A percentile compares a stretch with the other conserved stretches of the same genome.
phyloP scores from a whole-genome alignment of 2,329 filamentous ascomycete genomes.

The Falciphora oryzae region DNA sequence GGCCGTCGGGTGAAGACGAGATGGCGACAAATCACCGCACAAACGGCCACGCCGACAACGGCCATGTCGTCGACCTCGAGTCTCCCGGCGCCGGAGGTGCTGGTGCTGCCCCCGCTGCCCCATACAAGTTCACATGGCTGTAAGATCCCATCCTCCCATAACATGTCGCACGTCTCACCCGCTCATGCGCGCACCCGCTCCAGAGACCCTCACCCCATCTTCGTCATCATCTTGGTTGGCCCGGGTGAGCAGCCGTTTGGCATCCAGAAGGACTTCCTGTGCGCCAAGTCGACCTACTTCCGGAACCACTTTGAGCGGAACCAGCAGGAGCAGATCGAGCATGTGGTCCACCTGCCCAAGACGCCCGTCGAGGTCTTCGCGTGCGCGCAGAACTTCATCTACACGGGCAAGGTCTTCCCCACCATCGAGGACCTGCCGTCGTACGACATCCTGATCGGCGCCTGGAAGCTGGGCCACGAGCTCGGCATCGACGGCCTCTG shows the following conservation, averaged over 20 bases:
- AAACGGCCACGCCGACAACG: conserved; percentile 2
- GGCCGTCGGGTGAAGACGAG: background rate
- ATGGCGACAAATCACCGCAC: background rate
- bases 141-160: conserved; percentile 14
- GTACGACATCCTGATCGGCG: conserved; percentile 48
- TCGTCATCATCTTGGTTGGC: conserved; percentile 50
- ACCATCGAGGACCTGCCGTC: conserved; percentile 36
- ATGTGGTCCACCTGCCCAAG: conserved; percentile 44
- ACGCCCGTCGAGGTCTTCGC: conserved; percentile 45
- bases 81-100: background rate
- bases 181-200: background rate
- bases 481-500: conserved; percentile 50
- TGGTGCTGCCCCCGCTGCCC: conserved; percentile 4
- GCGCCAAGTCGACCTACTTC: conserved; percentile 44
- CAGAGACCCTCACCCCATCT: conserved; percentile 49
- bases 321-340: conserved; percentile 35
- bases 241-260: conserved; percentile 47
- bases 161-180: background rate
- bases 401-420: conserved; percentile 42
- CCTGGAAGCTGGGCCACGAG: conserved; percentile 51
- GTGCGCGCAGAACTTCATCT: conserved; percentile 49
- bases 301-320: conserved; percentile 36
- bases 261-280: conserved; percentile 54
- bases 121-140: conserved; percentile 25
- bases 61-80: background rate